Evolutionary conservation across 2,329 filamentous ascomycete genomes (phyloP).

Genomic region (Hypoxylon sp.): DNA sequence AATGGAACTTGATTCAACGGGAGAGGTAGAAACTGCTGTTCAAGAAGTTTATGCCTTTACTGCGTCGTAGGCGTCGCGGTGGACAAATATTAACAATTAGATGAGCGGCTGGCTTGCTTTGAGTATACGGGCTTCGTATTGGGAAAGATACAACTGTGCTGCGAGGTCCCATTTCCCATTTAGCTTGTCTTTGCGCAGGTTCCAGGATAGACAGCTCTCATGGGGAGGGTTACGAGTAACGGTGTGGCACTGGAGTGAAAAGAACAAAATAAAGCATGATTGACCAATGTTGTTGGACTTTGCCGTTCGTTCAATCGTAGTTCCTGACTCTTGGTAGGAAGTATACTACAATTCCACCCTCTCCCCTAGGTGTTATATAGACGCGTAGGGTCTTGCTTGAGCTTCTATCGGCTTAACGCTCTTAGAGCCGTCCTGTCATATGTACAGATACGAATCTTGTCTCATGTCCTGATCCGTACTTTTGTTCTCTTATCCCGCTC

Average conservation of each 20-base stretch:
- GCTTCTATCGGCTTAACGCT: neutral
- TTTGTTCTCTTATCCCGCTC: neutral
- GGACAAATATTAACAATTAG: slow-evolving; percentile 35
- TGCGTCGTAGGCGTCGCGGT: slow-evolving; percentile 23
- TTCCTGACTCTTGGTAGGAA: neutral
- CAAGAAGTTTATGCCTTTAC: slow-evolving; percentile 11
- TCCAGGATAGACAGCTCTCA: slow-evolving; percentile 23
- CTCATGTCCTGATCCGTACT: neutral
- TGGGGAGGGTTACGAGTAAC: neutral
- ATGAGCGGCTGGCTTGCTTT: slow-evolving; percentile 17
- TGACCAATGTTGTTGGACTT: neutral
- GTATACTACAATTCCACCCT: neutral
- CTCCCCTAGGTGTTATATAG: neutral
- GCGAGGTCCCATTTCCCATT: neutral
- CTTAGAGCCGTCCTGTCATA: slow-evolving; percentile 4
- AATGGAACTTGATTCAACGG: slow-evolving; percentile 68
- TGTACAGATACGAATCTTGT: slow-evolving; percentile 15
- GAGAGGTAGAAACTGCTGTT: slow-evolving; percentile 59
- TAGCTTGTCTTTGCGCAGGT: neutral
- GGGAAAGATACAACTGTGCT: neutral
- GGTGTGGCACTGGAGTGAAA: slow-evolving; percentile 12
- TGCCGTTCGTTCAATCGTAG: neutral
- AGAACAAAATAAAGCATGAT: slow-evolving; percentile 5
- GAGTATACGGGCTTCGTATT: slow-evolving; percentile 1
- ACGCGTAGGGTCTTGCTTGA: neutral